Conservation (phyloP, 768 basidiomycete species). For the Chalciporus sphaerocephalus region DNA sequence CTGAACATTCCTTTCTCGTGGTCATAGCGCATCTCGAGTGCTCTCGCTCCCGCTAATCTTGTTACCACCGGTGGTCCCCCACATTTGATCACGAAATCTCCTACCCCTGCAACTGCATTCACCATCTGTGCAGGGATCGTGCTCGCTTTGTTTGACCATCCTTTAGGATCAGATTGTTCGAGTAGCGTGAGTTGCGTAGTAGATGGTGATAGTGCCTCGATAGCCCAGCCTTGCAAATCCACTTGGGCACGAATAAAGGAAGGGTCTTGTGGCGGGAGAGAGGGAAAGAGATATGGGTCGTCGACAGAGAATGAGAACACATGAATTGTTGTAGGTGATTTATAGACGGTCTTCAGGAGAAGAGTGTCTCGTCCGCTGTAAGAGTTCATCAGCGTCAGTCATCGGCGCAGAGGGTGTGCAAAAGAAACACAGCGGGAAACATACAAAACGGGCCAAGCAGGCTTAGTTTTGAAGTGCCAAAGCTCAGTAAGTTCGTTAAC, state of each 20-base stretch:
- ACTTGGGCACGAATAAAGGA: conserved; percentile 89
- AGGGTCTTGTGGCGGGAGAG: conserved; percentile 60
- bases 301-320: conserved; percentile 94
- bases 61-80: conserved; percentile 94
- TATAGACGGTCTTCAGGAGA: conserved; percentile 92
- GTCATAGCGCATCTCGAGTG: conserved; percentile 74
- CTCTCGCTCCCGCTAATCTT: conserved; percentile 72
- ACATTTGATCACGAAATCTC: conserved; percentile 92
- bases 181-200: conserved; percentile 91
- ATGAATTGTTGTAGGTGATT: conserved; percentile 91
- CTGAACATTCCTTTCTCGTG: conserved; percentile 79
- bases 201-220: conserved; percentile 90
- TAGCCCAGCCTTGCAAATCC: conserved; percentile 98
- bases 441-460: conserved; percentile 91
- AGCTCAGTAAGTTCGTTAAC: conserved; percentile 87
- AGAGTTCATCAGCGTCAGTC: conserved; percentile 2
- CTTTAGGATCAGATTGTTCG: conserved; percentile 96
- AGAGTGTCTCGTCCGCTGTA: conserved; percentile 84
- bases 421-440: conserved; percentile 31
- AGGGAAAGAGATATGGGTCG: conserved; percentile 81
- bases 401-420: background rate
- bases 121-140: conserved; percentile 96
- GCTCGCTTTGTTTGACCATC: conserved; percentile 87
- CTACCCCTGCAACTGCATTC: conserved; percentile 80
- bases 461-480: conserved; percentile 90